phyloP scores from a whole-genome alignment of 2,329 filamentous ascomycete species.

The Trichoderma afroharzianum region DNA sequence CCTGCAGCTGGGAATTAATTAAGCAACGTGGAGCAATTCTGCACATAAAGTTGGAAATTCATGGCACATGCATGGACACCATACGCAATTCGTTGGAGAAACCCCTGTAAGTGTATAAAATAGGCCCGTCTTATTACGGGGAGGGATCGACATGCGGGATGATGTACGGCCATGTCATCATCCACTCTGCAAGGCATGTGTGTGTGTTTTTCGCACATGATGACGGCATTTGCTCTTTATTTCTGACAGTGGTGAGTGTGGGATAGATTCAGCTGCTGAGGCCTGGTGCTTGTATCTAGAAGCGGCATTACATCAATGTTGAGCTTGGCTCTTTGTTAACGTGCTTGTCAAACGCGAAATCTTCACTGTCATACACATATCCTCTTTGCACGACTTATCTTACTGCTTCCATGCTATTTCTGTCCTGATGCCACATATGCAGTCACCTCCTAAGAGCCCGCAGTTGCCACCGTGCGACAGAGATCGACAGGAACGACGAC shows the following conservation, averaged over 20 bases:
- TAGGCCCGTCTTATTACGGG: neutral
- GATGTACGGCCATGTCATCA: slow-evolving; percentile 3
- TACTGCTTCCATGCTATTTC: neutral
- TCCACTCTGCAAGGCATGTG: no score
- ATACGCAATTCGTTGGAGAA: neutral
- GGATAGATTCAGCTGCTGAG: neutral
- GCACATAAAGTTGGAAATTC: neutral
- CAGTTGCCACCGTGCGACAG: neutral
- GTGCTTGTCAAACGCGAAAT: neutral
- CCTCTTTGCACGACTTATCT: neutral
- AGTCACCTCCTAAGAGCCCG: neutral
- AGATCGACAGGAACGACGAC: slow-evolving; percentile 9
- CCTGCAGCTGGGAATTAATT: neutral
- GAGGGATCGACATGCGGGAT: neutral
- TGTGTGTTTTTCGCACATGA: neutral
- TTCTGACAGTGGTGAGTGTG: neutral
- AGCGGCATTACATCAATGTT: neutral
- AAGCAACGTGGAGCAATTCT: neutral
- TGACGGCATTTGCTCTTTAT: slow-evolving; percentile 3
- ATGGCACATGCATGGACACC: neutral
- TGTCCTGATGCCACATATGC: neutral
- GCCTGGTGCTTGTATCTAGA: neutral
- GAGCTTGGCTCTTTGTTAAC: neutral
- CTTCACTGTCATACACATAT: neutral
- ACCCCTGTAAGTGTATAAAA: neutral